Percentiles rank a stretch among this genome's conserved stretches.
Conservation (phyloP, 2,329 filamentous ascomycete species). For the Fusarium xyrophilum region DNA sequence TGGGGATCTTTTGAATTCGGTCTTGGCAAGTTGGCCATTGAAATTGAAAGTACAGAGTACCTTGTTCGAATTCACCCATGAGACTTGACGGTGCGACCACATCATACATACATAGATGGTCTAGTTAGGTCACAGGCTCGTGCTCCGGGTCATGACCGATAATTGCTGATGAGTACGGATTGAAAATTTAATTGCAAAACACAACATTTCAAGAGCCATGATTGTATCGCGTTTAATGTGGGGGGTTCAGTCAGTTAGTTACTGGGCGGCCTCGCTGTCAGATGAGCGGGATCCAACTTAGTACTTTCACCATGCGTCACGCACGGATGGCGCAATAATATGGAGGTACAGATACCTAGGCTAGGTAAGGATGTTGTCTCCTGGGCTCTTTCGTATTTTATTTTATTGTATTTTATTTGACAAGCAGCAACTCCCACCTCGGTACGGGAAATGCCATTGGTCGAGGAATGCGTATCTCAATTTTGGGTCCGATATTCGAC, state of each 20-base stretch:
- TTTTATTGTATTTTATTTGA: slow-evolving; percentile 5
- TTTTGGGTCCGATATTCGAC: neutral
- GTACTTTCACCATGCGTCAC: slow-evolving; percentile 3
- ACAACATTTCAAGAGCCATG: neutral
- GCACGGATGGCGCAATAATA: slow-evolving; percentile 15
- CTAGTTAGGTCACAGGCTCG: slow-evolving; percentile 2
- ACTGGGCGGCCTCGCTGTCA: slow-evolving; percentile 35
- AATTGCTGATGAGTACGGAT: neutral
- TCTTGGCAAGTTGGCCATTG: neutral
- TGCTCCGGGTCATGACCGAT: neutral
- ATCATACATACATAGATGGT: neutral
- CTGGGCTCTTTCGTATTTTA: too few relatives aligned
- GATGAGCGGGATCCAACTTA: slow-evolving; percentile 12
- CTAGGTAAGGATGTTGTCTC: neutral
- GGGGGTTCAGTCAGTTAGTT: neutral
- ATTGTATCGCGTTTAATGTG: neutral
- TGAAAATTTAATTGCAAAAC: neutral
- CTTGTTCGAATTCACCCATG: neutral
- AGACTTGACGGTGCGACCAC: slow-evolving; percentile 8
- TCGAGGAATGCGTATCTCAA: neutral
- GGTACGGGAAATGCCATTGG: neutral
- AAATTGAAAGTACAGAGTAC: too few relatives aligned
- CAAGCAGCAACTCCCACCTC: neutral
- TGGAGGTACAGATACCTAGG: too few relatives aligned
- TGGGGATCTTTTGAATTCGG: slow-evolving; percentile 6